These are phyloP conservation scores for Nakazawaea ernobii DNA, from an alignment of 805 yeast genomes.

Conservation along the genomic window DNA sequence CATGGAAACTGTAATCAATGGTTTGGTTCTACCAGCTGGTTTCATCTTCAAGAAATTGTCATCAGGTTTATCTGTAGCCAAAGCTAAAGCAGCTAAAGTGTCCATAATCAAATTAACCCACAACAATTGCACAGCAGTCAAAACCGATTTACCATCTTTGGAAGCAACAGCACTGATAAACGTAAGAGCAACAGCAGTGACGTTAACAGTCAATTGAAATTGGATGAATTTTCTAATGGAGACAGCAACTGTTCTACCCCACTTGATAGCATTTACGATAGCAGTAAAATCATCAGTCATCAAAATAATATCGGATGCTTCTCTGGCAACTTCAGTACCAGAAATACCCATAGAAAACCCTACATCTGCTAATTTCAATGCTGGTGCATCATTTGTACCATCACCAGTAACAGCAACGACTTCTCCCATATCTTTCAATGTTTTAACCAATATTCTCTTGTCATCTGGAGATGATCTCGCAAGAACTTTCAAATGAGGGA, in stretches of 20 bases:
- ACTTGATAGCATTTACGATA: constrained; percentile 92
- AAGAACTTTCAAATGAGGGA: constrained; percentile 75
- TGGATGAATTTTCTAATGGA: constrained; percentile 95
- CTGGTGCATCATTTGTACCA: constrained; percentile 99
- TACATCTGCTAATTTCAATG: constrained; percentile 91
- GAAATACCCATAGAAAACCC: constrained; percentile 99
- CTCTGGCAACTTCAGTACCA: constrained; percentile 98
- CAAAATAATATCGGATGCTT: constrained; percentile 87
- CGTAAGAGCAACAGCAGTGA: constrained; percentile 93
- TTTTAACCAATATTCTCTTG: constrained; percentile 79
- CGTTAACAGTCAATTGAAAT: constrained; percentile 92
- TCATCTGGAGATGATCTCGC: constrained; percentile 98
- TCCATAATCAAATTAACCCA: constrained; percentile 99
- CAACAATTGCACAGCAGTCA: constrained; percentile 93
- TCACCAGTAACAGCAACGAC: constrained; percentile 99
- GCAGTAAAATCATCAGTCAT: constrained; percentile 94
- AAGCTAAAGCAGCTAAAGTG: constrained; percentile 93
- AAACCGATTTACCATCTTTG: constrained; percentile 71
- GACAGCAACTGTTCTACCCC: constrained; percentile 97
- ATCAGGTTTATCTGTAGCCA: constrained; percentile 96
- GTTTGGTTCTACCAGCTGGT: constrained; percentile 77
- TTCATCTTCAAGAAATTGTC: constrained; percentile 68
- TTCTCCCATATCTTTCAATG: constrained; percentile 74
- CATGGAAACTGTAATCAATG: constrained; percentile 85
- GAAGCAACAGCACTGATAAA: constrained; percentile 91